Percentiles rank a stretch among this genome's conserved stretches.
Conservation (phyloP, 495 filamentous ascomycete genomes). For the Viridothelium virens region DNA sequence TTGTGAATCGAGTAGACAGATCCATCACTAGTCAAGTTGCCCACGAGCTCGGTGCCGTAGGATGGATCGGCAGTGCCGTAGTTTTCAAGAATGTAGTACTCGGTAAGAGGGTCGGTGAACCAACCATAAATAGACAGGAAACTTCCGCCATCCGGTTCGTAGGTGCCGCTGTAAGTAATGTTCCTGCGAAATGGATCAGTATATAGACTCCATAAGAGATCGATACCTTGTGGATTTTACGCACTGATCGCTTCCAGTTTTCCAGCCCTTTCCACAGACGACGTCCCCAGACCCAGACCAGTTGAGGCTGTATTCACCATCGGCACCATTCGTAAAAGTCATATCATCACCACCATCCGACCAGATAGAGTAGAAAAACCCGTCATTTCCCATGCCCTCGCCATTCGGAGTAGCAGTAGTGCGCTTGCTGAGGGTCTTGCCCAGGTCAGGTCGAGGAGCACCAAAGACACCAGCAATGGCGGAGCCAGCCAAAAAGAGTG, state of each 20-base stretch:
- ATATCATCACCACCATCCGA: constrained; percentile 25
- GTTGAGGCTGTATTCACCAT: constrained; percentile 24
- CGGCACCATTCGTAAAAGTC: constrained; percentile 27
- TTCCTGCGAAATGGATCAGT: constrained; percentile 29
- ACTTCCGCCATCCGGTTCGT: constrained; percentile 49
- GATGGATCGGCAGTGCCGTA: constrained; percentile 50
- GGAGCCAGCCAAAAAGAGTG: constrained; percentile 6
- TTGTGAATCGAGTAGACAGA: constrained; percentile 24
- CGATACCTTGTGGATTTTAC: not conserved
- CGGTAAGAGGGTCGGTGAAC: constrained; percentile 53
- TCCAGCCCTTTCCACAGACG: constrained; percentile 32
- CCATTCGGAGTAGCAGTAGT: not conserved
- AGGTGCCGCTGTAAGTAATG: constrained; percentile 49
- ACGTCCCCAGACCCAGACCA: constrained; percentile 28
- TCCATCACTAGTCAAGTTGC: constrained; percentile 24
- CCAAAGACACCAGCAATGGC: not conserved
- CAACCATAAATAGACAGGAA: constrained; percentile 59
- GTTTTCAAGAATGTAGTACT: constrained; percentile 58
- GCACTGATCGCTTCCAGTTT: constrained; percentile 23
- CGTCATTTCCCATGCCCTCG: constrained; percentile 16
- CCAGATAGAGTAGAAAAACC: constrained; percentile 32
- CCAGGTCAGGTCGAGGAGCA: not conserved
- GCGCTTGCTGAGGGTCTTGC: not conserved
- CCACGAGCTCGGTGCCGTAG: not conserved
- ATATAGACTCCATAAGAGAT: not conserved